phyloP scores from a whole-genome alignment of 2,329 filamentous ascomycete genomes.

The Xylariaceae sp. region DNA sequence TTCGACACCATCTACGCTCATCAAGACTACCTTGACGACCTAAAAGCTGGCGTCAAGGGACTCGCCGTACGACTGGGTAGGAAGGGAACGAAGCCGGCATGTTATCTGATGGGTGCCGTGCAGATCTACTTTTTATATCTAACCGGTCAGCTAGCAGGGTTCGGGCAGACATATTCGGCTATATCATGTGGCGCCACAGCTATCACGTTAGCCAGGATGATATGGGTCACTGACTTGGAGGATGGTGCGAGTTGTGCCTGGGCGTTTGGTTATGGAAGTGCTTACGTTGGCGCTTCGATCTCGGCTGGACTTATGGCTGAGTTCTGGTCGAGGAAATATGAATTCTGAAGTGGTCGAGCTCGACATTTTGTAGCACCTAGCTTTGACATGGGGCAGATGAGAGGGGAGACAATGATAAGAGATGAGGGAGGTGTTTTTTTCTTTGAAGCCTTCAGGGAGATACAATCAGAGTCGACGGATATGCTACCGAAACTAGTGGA shows the following conservation, averaged over 20 bases:
- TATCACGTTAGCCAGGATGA: neutral
- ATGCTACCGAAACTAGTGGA: no score
- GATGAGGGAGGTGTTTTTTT: no score
- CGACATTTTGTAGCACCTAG: no score
- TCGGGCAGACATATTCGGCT: slow-evolving; percentile 5
- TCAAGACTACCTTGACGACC: slow-evolving; percentile 56
- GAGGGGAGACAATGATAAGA: no score
- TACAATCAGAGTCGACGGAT: no score
- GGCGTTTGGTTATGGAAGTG: slow-evolving; percentile 1
- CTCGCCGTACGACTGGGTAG: slow-evolving; percentile 47
- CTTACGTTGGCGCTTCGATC: neutral
- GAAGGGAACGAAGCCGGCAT: slow-evolving; percentile 12
- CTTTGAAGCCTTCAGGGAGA: no score
- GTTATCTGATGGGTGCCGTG: neutral
- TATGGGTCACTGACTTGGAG: slow-evolving; percentile 1
- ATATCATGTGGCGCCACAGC: slow-evolving; percentile 6
- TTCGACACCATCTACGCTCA: slow-evolving; percentile 31
- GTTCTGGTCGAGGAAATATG: neutral
- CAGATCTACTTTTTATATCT: slow-evolving; percentile 3
- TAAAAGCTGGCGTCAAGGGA: slow-evolving; percentile 51
- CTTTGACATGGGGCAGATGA: no score
- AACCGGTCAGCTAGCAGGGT: neutral
- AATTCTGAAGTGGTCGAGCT: neutral
- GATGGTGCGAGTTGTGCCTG: slow-evolving; percentile 5
- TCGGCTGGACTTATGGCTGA: neutral